phyloP scores from a whole-genome alignment of 164 flowering plant species.

The Sedum album region DNA sequence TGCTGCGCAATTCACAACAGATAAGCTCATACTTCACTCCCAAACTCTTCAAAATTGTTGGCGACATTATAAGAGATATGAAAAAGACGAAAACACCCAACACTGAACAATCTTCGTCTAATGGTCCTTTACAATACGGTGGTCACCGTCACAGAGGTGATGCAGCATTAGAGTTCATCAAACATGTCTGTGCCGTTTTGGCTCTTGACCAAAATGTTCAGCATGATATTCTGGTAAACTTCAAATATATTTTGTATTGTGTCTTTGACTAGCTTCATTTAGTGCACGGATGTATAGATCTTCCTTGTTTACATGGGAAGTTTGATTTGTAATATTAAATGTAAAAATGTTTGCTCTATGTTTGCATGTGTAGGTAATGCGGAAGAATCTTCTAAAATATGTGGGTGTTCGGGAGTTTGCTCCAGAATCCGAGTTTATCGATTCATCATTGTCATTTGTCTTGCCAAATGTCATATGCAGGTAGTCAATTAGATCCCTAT shows the following conservation, averaged over 20 bases:
- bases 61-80: constrained; percentile 41
- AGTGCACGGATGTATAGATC: too few relatives aligned
- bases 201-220: constrained; percentile 82
- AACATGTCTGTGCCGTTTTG: constrained; percentile 84
- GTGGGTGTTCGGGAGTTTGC: constrained; percentile 77
- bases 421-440: constrained; percentile 74
- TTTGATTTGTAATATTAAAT: too few relatives aligned
- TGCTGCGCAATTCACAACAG: constrained; percentile 30
- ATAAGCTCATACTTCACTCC: constrained; percentile 70
- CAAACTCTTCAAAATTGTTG: constrained; percentile 61
- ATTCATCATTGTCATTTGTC: constrained; percentile 46
- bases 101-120: constrained; percentile 18
- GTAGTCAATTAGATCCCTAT: constrained; percentile 23
- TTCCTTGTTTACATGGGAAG: not conserved
- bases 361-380: constrained; percentile 54
- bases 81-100: constrained; percentile 33
- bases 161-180: constrained; percentile 81
- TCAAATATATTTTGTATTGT: not conserved
- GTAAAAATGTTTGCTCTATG: not conserved
- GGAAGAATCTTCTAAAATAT: constrained; percentile 68
- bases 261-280: not conserved
- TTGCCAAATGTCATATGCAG: constrained; percentile 95
- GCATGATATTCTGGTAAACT: constrained; percentile 81
- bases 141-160: constrained; percentile 43
- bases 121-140: constrained; percentile 21